Percentiles rank a stretch among this genome's conserved stretches.
Evolutionary conservation across 345 rosid genomes (phyloP).

Genomic region (Kandelia obovata): DNA sequence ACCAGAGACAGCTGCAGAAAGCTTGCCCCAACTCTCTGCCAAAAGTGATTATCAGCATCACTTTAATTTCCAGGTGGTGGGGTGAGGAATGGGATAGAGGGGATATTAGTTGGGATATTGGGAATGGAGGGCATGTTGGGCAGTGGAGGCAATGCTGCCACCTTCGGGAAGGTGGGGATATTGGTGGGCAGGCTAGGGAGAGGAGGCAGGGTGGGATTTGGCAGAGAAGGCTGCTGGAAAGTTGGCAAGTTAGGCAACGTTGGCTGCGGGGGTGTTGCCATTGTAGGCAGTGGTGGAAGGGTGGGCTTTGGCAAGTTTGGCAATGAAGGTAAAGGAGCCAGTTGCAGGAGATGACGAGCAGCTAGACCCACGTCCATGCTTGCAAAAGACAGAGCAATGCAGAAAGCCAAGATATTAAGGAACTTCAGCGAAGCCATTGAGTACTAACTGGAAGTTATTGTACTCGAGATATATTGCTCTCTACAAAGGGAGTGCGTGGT

Average conservation of each 20-base stretch:
- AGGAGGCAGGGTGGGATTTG: background rate
- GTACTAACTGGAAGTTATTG: too few species aligned
- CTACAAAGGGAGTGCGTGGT: too few species aligned
- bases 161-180: background rate
- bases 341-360: background rate
- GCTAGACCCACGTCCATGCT: background rate
- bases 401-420: too few species aligned
- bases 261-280: background rate
- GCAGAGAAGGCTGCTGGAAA: background rate
- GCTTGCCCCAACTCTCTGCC: too few species aligned
- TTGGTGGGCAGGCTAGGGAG: background rate
- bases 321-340: too few species aligned
- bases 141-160: slow-evolving; percentile 18
- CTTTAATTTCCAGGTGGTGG: slow-evolving; percentile 14
- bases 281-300: background rate
- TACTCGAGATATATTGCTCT: too few species aligned
- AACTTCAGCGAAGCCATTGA: too few species aligned
- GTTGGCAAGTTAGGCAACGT: background rate
- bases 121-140: slow-evolving; percentile 18
- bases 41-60: too few species aligned
- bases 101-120: slow-evolving; percentile 3
- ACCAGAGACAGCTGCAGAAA: too few species aligned
- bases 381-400: too few species aligned
- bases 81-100: slow-evolving; percentile 20
- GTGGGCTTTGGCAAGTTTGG: background rate